These are phyloP conservation scores for Alisma plantagoaquatica DNA, from an alignment of 106 monocot genomes.

Conservation along the genomic window DNA sequence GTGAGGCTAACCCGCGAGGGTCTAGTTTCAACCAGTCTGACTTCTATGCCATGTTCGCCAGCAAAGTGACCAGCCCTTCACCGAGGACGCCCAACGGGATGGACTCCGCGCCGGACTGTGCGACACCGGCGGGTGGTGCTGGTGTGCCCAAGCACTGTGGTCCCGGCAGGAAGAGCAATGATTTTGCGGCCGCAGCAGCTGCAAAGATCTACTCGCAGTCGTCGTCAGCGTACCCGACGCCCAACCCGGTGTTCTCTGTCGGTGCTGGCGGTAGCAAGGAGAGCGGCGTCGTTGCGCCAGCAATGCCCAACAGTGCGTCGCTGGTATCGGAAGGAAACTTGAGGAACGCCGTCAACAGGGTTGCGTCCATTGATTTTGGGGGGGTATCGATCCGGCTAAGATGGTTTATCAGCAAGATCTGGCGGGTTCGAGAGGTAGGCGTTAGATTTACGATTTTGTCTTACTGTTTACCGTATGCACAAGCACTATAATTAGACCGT, in stretches of 20 bases:
- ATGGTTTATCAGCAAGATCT: constrained; percentile 7
- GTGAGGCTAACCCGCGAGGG: constrained; percentile 52
- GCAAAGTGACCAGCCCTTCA: constrained; percentile 24
- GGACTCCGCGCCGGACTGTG: background rate
- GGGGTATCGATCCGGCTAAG: constrained; percentile 1
- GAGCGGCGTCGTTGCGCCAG: background rate
- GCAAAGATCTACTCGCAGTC: background rate
- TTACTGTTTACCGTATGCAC: background rate
- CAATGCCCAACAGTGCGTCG: constrained; percentile 8
- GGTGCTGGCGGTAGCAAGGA: constrained; percentile 8
- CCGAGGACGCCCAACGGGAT: background rate
- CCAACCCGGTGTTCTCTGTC: constrained; percentile 19
- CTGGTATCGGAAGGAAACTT: constrained; percentile 22
- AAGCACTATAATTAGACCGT: background rate
- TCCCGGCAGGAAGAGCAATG: constrained; percentile 16
- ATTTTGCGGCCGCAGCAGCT: background rate
- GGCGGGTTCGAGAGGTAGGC: constrained; percentile 8
- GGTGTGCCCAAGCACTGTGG: constrained; percentile 7
- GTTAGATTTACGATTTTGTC: background rate
- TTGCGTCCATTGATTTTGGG: constrained; percentile 16
- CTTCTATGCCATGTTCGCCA: constrained; percentile 56
- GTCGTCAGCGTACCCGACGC: constrained; percentile 28
- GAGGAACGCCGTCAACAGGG: constrained; percentile 6
- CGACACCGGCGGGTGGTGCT: constrained; percentile 12
- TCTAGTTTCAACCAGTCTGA: constrained; percentile 75